A percentile compares a stretch with the other conserved stretches of the same genome.
These are phyloP conservation scores for Pistacia integerrima DNA, from an alignment of 345 rosid species.

Conservation along the genomic window DNA sequence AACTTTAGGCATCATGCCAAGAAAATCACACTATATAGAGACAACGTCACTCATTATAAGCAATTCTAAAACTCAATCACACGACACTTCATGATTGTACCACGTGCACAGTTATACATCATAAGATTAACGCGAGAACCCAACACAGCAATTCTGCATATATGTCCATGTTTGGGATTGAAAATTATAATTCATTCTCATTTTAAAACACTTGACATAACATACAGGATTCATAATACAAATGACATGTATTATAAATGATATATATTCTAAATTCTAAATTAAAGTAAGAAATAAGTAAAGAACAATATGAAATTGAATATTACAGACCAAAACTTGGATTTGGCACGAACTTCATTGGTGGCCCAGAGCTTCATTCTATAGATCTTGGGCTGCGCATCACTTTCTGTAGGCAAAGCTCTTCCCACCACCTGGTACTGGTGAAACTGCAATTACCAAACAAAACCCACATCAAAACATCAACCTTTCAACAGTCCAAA, in stretches of 20 bases:
- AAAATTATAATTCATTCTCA: neutral
- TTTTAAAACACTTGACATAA: neutral
- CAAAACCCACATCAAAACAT: neutral
- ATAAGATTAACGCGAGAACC: neutral
- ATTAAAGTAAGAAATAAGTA: neutral
- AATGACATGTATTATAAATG: too few relatives aligned
- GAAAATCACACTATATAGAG: too few relatives aligned
- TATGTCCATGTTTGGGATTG: neutral
- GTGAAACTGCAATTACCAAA: slow-evolving; percentile 34
- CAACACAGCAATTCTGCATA: too few relatives aligned
- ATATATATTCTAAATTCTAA: neutral
- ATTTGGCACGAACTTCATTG: slow-evolving; percentile 45
- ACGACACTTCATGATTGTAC: neutral
- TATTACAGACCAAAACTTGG: slow-evolving; percentile 45
- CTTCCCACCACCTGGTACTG: slow-evolving; percentile 50
- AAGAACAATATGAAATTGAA: too few relatives aligned
- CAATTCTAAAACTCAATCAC: neutral
- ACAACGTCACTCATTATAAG: neutral
- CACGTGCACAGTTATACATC: neutral
- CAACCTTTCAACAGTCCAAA: neutral
- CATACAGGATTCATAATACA: too few relatives aligned
- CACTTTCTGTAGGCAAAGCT: slow-evolving; percentile 38
- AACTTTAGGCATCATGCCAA: neutral
- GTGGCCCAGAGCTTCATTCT: slow-evolving; percentile 56
- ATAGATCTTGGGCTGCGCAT: slow-evolving; percentile 45